Evolutionary conservation across 2,329 filamentous ascomycete species (phyloP).

Genomic region (Didymella exigua): DNA sequence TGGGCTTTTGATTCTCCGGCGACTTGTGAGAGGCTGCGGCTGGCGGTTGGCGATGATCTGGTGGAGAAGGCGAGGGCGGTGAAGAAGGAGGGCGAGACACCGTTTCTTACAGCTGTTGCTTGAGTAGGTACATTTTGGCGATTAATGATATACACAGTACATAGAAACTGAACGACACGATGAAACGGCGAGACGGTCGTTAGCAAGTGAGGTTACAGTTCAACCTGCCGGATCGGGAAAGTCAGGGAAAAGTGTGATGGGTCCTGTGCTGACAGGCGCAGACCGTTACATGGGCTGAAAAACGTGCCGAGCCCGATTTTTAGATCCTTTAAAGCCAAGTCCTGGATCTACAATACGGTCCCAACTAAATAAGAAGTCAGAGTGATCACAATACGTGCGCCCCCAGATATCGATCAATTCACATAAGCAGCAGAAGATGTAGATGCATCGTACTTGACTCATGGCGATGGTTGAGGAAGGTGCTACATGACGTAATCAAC

Average conservation of each 20-base stretch:
- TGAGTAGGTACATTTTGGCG: background rate
- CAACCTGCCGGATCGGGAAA: no score
- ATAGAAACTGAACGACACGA: no score
- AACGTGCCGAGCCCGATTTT: no score
- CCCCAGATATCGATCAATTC: background rate
- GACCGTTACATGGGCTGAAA: no score
- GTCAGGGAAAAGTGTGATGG: no score
- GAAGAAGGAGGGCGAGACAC: slow-evolving; percentile 70
- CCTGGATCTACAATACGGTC: no score
- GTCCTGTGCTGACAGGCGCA: no score
- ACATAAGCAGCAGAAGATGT: background rate
- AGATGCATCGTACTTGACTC: background rate
- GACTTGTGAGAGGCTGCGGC: slow-evolving; percentile 78
- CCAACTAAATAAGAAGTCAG: background rate
- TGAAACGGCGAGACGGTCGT: no score
- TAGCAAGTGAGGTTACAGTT: no score
- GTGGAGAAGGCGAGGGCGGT: slow-evolving; percentile 70
- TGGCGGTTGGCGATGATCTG: slow-evolving; percentile 80
- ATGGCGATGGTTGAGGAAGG: background rate
- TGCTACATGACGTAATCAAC: slow-evolving; percentile 6
- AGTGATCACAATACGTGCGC: background rate
- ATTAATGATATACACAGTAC: background rate
- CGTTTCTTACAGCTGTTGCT: slow-evolving; percentile 39
- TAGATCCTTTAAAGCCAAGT: no score
- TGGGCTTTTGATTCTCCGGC: slow-evolving; percentile 74